A percentile compares a stretch with the other conserved stretches of the same genome.
Evolutionary conservation across 805 yeast genomes (phyloP).

Genomic region (Kregervanrija delftensis): DNA sequence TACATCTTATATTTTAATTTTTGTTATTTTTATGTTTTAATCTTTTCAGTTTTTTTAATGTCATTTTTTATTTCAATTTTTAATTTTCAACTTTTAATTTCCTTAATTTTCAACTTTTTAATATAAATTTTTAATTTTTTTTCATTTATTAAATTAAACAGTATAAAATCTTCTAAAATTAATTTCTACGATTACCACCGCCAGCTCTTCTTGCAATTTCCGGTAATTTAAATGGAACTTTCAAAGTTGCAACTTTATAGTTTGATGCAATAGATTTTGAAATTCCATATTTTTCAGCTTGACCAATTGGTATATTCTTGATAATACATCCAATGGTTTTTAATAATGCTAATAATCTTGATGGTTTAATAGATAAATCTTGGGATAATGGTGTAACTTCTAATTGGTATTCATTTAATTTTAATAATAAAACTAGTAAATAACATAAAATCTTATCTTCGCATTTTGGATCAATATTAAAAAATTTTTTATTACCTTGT

Average conservation of each 20-base stretch:
- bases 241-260: constrained; percentile 75
- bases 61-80: too few relatives aligned
- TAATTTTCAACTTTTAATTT: not conserved
- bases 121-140: not conserved
- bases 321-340: constrained; percentile 78
- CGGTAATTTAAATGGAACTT: constrained; percentile 86
- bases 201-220: constrained; percentile 57
- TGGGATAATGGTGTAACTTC: constrained; percentile 78
- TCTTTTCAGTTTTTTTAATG: too few relatives aligned
- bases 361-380: constrained; percentile 76
- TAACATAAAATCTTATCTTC: constrained; percentile 84
- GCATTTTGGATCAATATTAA: constrained; percentile 75
- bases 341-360: constrained; percentile 59
- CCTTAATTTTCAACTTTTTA: not conserved
- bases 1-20: too few relatives aligned
- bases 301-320: constrained; percentile 64
- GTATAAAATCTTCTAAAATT: not conserved
- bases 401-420: constrained; percentile 66
- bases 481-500: constrained; percentile 69
- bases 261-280: constrained; percentile 45
- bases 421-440: constrained; percentile 64
- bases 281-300: constrained; percentile 67
- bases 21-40: too few relatives aligned
- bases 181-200: constrained; percentile 8
- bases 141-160: too few relatives aligned